Percentiles rank a stretch among this genome's conserved stretches.
These are phyloP conservation scores for Solanum pennellii DNA, from an alignment of 257 asterid species.

Conservation along the genomic window DNA sequence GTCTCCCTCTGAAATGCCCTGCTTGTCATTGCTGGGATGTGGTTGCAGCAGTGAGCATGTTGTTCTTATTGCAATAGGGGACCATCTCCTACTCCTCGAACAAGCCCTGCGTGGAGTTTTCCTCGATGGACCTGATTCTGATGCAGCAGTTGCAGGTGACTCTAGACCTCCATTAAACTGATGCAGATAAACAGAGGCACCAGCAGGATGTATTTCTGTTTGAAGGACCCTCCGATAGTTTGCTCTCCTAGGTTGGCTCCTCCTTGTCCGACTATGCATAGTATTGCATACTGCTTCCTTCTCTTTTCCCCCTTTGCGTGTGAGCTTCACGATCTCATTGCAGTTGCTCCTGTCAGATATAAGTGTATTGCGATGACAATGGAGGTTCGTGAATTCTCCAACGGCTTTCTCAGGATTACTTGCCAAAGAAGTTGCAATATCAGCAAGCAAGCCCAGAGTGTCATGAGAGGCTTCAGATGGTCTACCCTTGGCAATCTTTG, in stretches of 20 bases:
- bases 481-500: not conserved
- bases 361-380: not conserved
- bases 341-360: not conserved
- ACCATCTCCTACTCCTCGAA: slow-evolving; percentile 15
- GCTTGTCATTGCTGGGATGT: slow-evolving; percentile 6
- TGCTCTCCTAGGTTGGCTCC: slow-evolving; percentile 11
- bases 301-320: not conserved
- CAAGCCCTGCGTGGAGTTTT: slow-evolving; percentile 11
- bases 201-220: not conserved
- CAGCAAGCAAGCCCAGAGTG: slow-evolving; percentile 51
- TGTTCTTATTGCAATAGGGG: not conserved
- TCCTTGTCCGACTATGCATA: not conserved
- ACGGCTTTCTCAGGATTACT: slow-evolving; percentile 12
- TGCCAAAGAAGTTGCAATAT: slow-evolving; percentile 31
- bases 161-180: not conserved
- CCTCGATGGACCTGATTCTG: slow-evolving; percentile 3
- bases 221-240: slow-evolving; percentile 9
- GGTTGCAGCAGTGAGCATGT: slow-evolving; percentile 20
- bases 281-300: not conserved
- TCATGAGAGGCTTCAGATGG: slow-evolving; percentile 2
- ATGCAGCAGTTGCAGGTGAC: not conserved
- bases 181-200: not conserved
- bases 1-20: slow-evolving; percentile 11
- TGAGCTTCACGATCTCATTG: not conserved
- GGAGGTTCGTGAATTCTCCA: not conserved